Evolutionary conservation across 495 filamentous ascomycete species (phyloP).

Genomic region (Penicillium nucicola): DNA sequence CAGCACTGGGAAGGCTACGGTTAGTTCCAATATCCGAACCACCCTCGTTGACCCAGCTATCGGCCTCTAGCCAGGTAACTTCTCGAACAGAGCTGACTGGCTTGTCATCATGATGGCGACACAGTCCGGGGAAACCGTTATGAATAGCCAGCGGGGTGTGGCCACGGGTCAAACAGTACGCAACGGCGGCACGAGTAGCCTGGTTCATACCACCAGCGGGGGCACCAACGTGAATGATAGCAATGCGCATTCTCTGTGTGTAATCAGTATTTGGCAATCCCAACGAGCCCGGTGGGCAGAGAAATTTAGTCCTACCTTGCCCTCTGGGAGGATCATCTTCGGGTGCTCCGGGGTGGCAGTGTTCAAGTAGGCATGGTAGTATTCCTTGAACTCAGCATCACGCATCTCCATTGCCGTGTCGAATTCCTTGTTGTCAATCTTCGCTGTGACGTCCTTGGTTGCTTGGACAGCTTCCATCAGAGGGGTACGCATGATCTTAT

Average conservation of each 20-base stretch:
- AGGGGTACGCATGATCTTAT: constrained; percentile 90
- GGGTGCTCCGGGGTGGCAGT: constrained; percentile 73
- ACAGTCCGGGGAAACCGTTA: constrained; percentile 95
- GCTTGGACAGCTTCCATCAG: constrained; percentile 82
- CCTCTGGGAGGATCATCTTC: constrained; percentile 58
- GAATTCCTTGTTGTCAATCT: constrained; percentile 81
- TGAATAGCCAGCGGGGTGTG: constrained; percentile 90
- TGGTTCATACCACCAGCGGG: constrained; percentile 99
- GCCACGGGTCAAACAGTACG: constrained; percentile 92
- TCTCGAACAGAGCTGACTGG: constrained; percentile 79
- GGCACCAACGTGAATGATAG: constrained; percentile 94
- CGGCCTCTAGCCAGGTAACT: constrained; percentile 89
- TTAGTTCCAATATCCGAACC: constrained; percentile 98
- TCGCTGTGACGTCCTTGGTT: constrained; percentile 77
- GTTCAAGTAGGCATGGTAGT: constrained; percentile 83
- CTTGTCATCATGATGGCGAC: constrained; percentile 80
- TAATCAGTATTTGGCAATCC: constrained; percentile 8
- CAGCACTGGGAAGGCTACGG: constrained; percentile 80
- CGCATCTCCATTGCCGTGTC: constrained; percentile 78
- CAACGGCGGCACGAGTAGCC: constrained; percentile 88
- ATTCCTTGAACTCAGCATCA: constrained; percentile 92
- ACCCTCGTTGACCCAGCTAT: constrained; percentile 92
- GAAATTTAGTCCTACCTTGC: constrained; percentile 56
- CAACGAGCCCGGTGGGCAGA: neutral
- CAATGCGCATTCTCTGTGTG: constrained; percentile 79